Conservation (phyloP, 2,329 filamentous ascomycete genomes). For the Lecanicillium sp. region DNA sequence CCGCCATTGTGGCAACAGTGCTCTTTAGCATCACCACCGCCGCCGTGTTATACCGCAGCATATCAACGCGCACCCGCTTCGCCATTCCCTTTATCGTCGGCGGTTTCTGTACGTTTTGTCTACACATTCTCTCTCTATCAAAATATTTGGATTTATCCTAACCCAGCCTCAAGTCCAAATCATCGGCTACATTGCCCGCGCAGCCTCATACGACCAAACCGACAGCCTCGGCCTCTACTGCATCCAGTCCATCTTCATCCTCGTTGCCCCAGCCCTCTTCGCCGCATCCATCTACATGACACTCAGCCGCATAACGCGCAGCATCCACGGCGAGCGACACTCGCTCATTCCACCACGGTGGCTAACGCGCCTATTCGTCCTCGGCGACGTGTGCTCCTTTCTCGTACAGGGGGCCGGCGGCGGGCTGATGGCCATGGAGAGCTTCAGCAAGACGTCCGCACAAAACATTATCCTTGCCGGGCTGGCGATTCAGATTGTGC, state of each 20-base stretch:
- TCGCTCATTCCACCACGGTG: constrained; percentile 26
- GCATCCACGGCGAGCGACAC: constrained; percentile 25
- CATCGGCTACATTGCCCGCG: constrained; percentile 30
- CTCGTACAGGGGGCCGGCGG: constrained; percentile 38
- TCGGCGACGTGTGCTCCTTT: constrained; percentile 45
- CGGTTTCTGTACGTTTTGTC: constrained; percentile 32
- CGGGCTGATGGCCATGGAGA: constrained; percentile 21
- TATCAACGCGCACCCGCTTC: constrained; percentile 38
- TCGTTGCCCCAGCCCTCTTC: constrained; percentile 39
- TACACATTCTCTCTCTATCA: not conserved
- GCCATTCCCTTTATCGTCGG: constrained; percentile 40
- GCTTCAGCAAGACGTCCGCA: constrained; percentile 24
- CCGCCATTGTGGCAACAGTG: constrained; percentile 34
- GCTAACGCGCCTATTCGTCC: constrained; percentile 47
- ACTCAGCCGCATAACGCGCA: constrained; percentile 33
- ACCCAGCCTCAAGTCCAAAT: constrained; percentile 30
- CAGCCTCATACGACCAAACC: constrained; percentile 19
- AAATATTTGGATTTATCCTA: too few relatives aligned
- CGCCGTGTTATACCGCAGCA: constrained; percentile 33
- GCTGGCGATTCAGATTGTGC: constrained; percentile 46
- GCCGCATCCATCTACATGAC: constrained; percentile 45
- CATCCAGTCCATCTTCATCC: constrained; percentile 32
- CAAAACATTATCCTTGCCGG: constrained; percentile 47
- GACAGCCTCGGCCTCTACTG: constrained; percentile 27
- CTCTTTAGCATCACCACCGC: constrained; percentile 35